Conservation (phyloP, 495 filamentous ascomycete species). For the Talaromyces ruber region DNA sequence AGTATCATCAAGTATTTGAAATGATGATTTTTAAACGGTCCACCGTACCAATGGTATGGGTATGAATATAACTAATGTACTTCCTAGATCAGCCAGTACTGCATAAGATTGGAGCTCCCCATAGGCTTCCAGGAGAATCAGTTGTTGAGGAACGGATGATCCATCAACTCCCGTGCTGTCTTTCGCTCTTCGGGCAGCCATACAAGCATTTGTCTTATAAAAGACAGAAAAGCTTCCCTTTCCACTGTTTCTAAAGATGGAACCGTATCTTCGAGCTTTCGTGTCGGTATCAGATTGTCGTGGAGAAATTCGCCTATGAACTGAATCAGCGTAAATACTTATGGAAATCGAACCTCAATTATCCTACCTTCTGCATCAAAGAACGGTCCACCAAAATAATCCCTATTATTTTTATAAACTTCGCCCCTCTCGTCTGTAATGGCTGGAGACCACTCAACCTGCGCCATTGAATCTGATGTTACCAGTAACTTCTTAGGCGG, state of each 20-base stretch:
- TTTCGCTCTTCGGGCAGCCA: constrained; percentile 39
- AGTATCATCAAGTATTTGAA: too few species aligned
- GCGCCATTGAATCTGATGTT: constrained; percentile 1
- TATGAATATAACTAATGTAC: too few species aligned
- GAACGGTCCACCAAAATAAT: constrained; percentile 9
- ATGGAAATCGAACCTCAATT: background rate
- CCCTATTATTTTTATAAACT: constrained; percentile 8
- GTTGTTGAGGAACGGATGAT: constrained; percentile 6
- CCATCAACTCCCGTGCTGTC: constrained; percentile 32
- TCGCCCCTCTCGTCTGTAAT: constrained; percentile 8
- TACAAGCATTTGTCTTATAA: constrained; percentile 39
- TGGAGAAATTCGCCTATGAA: constrained; percentile 9
- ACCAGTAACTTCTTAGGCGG: constrained; percentile 18
- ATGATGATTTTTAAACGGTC: too few species aligned
- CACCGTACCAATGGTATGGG: too few species aligned
- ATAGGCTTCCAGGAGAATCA: too few species aligned
- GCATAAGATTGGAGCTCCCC: too few species aligned
- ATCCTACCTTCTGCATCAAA: constrained; percentile 13
- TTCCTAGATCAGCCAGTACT: too few species aligned
- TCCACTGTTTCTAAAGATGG: constrained; percentile 24
- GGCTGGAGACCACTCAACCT: background rate
- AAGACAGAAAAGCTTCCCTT: constrained; percentile 27
- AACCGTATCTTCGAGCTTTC: constrained; percentile 22
- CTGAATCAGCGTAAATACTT: background rate
- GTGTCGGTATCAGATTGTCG: constrained; percentile 10